Conservation (phyloP, 345 rosid genomes). For the Aquilaria malaccensis region DNA sequence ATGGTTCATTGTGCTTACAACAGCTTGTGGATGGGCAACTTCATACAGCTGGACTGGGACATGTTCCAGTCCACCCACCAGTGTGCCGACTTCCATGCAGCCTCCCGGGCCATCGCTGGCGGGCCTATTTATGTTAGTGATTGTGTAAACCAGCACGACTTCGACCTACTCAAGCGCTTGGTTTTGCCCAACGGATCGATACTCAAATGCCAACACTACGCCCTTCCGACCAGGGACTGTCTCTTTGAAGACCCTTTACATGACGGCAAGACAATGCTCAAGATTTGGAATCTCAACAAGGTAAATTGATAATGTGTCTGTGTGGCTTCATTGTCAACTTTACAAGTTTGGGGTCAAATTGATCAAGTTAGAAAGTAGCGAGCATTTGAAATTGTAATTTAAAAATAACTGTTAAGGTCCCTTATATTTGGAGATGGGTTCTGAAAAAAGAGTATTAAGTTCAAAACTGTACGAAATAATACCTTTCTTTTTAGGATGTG, state of each 20-base stretch:
- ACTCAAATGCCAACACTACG: constrained; percentile 66
- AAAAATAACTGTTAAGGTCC: too few relatives aligned
- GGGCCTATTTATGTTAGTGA: constrained; percentile 86
- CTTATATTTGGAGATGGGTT: too few relatives aligned
- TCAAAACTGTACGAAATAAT: too few relatives aligned
- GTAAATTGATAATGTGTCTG: constrained; percentile 15
- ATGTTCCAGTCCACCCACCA: constrained; percentile 96
- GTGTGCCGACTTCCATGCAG: constrained; percentile 89
- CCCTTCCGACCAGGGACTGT: constrained; percentile 77
- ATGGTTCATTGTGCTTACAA: constrained; percentile 97
- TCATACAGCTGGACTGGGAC: constrained; percentile 97
- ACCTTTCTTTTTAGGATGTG: constrained; percentile 16
- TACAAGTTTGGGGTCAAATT: neutral
- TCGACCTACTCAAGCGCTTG: constrained; percentile 49
- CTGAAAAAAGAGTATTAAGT: too few relatives aligned
- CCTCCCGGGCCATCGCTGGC: constrained; percentile 83
- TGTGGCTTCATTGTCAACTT: too few relatives aligned
- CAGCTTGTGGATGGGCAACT: constrained; percentile 96
- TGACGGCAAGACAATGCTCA: constrained; percentile 89
- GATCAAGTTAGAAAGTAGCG: neutral
- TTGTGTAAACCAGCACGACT: constrained; percentile 65
- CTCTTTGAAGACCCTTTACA: constrained; percentile 84
- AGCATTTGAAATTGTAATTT: too few relatives aligned
- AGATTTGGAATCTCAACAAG: constrained; percentile 93
- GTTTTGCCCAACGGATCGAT: constrained; percentile 70